Conservation (phyloP, 768 basidiomycete species). For the Termitomyces sp. region DNA sequence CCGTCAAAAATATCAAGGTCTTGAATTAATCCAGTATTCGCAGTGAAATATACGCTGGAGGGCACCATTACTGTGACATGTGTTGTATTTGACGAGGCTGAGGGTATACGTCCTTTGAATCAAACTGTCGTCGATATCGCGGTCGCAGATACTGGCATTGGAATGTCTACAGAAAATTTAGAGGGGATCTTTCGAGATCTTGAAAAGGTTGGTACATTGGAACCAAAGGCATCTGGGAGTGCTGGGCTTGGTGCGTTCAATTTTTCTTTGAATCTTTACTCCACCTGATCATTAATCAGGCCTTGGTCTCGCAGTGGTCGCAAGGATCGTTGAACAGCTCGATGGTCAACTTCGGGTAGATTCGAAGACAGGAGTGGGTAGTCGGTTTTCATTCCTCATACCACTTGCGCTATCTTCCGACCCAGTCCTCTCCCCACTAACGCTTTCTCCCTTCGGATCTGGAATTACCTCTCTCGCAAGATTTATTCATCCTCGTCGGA, state of each 20-base stretch:
- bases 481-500: conserved; percentile 21
- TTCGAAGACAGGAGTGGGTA: conserved; percentile 60
- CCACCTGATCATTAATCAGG: conserved; percentile 27
- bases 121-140: conserved; percentile 62
- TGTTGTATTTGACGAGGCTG: conserved; percentile 42
- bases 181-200: conserved; percentile 78
- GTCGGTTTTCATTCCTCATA: conserved; percentile 67
- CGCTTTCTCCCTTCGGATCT: conserved; percentile 14
- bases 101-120: conserved; percentile 36
- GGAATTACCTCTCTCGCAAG: conserved; percentile 11
- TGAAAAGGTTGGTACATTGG: conserved; percentile 62
- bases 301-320: conserved; percentile 75
- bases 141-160: conserved; percentile 68
- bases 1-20: background rate
- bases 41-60: conserved; percentile 66
- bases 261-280: background rate
- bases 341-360: conserved; percentile 77
- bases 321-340: conserved; percentile 73
- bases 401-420: conserved; percentile 44
- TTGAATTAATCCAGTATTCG: background rate
- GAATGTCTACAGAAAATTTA: conserved; percentile 59
- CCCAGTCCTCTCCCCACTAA: conserved; percentile 1
- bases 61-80: conserved; percentile 63
- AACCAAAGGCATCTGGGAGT: conserved; percentile 28
- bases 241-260: conserved; percentile 41